Evolutionary conservation across 2,329 filamentous ascomycete species (phyloP), one percentile per base, ranked within the genome.

Genomic region (Tolypocladium tropicale): DNA sequence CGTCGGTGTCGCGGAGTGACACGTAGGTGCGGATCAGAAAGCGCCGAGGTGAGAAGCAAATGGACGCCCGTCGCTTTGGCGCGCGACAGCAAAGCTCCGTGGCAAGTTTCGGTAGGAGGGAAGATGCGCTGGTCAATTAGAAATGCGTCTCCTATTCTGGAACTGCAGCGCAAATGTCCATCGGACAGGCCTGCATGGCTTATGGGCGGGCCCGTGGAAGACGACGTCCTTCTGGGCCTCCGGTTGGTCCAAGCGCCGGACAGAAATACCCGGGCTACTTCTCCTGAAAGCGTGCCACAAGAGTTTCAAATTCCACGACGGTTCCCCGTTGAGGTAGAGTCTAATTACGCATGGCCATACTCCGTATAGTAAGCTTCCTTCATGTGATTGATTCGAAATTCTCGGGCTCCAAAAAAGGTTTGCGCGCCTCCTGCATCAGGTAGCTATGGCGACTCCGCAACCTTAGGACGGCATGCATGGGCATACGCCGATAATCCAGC

Each of bases 241-340:
- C 56, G 57, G 57, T 60, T 68, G 66, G 66, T 48, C 64, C 63
- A 62, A 62, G 62, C 62, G 62, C 58, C 59, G 46, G 66, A 65
- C 64, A 65, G 63, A 67, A 66, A 60, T 32, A 49, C 46, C 5
- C 7, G 46, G 4, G 16, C 46, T 11, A 11, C 30, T 25, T 10
- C 16, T 30, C 14, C 25, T 2, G 7, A 9, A 16, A 30, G 6
- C 18, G 23, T 28, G 23, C 16, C 43, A 23, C 5, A 25, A 7
- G 23, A 14, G 43, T 49, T 49, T 30, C 41, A 11, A n/a, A 25
- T 7, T 10, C 28, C 16, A 46, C 11, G 43, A 14, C 14, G 25
- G 16, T n/a, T 6, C 9, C n/a, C 18, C 25, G 23, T 21, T 12
- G 28, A 21, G 16, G n/a, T n/a, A n/a, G n/a, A n/a, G n/a, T n/a